Percentiles rank a stretch among this genome's conserved stretches.
Conservation (phyloP, 352 stramenopile species). For the Pythium plurisporium region DNA sequence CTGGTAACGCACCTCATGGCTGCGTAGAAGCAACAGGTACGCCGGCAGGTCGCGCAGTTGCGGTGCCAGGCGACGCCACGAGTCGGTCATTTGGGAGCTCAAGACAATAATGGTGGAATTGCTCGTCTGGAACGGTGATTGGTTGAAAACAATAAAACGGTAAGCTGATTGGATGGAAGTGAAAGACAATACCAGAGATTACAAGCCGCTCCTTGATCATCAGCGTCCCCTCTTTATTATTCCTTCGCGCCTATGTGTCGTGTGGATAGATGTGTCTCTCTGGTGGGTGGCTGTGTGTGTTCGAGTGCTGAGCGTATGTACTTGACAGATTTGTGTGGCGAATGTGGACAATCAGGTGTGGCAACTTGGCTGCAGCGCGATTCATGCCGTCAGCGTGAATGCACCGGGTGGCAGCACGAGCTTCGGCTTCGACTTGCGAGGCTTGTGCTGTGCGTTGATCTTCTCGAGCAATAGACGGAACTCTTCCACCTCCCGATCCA, state of each 20-base stretch:
- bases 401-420: conserved; percentile 64
- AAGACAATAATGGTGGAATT: too few species aligned
- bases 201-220: too few species aligned
- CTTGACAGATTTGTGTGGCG: too few species aligned
- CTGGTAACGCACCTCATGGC: conserved; percentile 8
- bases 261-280: too few species aligned
- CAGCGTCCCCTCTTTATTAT: too few species aligned
- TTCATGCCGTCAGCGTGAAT: conserved; percentile 21
- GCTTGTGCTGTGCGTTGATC: conserved; percentile 57
- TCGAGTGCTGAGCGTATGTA: too few species aligned
- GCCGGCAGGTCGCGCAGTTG: conserved; percentile 5
- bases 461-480: conserved; percentile 69
- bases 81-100: conserved; percentile 8
- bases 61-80: conserved; percentile 5
- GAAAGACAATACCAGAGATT: not conserved
- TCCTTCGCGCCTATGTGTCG: too few species aligned
- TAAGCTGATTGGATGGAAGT: not conserved
- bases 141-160: not conserved
- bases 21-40: conserved; percentile 18
- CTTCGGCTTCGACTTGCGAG: conserved; percentile 51
- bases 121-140: too few species aligned
- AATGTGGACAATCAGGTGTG: too few species aligned
- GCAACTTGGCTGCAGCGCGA: too few species aligned
- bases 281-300: not conserved
- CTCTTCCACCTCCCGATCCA: conserved; percentile 74